Base-by-base conservation (phyloP, 192 early-diverging fungal genomes). In the Spinellus fusiger region DNA sequence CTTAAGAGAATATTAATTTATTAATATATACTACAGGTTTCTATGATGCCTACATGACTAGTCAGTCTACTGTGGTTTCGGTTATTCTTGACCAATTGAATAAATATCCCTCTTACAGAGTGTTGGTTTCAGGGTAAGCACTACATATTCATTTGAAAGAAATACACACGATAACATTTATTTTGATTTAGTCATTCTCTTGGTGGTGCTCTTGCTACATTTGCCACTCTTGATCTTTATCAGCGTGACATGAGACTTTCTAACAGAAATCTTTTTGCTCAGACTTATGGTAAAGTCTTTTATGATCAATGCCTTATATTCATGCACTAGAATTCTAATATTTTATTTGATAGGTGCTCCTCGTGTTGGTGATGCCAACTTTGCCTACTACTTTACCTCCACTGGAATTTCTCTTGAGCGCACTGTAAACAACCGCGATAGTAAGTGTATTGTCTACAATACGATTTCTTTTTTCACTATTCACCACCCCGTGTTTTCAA, bases 341-440 rank as follows among this genome's bases (percentile, higher is more conserved):
- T 46, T n/a, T 4, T 38, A 4, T 31, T 28, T 25, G n/a, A 22
- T 31, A 63, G 65, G 65, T 15, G 59, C 38, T 8, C 66, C 66
- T 55, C 66, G 66, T 18, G 33, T 65, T 16, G 63, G 58, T 31
- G 61, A 65, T n/a, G 48, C 61, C 12, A 29, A 33, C 38, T 70
- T 65, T 47, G 49, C 56, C 13, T 54, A 54, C 18, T 72, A 72
- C 27, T 51, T 56, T 23, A 29, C 48, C 9, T 27, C 38, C 48
- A 62, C 64, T 15, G 59, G 50, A 33, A 55, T 72, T 47, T 38
- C 35, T n/a, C 25, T 46, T 26, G 23, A 49, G 3, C 70, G 70
- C 18, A 32, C 56, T 20, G 64, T 66, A 15, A 47, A 72, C 23
- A 37, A 66, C 4, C 32, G 60, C 18, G 70, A 72, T 56, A 66